Evolutionary conservation across 495 filamentous ascomycete genomes (phyloP), one percentile per base, ranked within the genome.

Genomic region (Talaromyces thailandensis): DNA sequence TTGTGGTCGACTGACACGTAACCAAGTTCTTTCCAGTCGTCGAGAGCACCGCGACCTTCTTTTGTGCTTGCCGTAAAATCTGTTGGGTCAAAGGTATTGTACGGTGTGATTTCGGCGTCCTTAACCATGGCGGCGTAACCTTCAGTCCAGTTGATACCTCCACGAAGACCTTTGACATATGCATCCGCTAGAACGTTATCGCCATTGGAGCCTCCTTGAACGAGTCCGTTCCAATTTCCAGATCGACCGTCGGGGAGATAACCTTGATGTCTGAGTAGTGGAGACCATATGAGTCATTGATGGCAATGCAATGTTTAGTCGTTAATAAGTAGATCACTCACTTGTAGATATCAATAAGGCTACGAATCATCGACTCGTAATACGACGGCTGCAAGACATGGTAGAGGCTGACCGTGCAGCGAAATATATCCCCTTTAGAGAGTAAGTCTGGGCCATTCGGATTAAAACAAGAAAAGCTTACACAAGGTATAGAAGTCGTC

Each of bases 181-280:
- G 73, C 67, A 52, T 71, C 70, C 9, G 74, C 73, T 14, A 76
- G 61, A 28, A 73, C 63, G 43, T 67, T 74, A 55, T 73, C 88
- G 6, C 88, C 88, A 63, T 91, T 88, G 0, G 87, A 89, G 2
- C 88, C 88, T 23, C 88, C 86, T 70, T 91, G 87, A 4, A 86
- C 88, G 40, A 84, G 85, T 4, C 87, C 87, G 66, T 86, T 87
- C 67, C 78, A 85, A 21, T 86, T 83, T 60, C 75, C 77, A 70
- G 83, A 85, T 24, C 82, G 71, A 51, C 83, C 84, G 61, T 86
- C 83, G 23, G 82, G 82, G 0, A 86, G 72, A 50, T 81, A 83
- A 0, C 82, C 79, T 74, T 65, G 43, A 40, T 90, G 81, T 43
- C 79, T 78, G 59, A 25, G 23, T 8, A 53, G 51, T 24, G 6